Base-by-base conservation (phyloP, 257 asterid genomes). In the Linderniella brevidens region DNA sequence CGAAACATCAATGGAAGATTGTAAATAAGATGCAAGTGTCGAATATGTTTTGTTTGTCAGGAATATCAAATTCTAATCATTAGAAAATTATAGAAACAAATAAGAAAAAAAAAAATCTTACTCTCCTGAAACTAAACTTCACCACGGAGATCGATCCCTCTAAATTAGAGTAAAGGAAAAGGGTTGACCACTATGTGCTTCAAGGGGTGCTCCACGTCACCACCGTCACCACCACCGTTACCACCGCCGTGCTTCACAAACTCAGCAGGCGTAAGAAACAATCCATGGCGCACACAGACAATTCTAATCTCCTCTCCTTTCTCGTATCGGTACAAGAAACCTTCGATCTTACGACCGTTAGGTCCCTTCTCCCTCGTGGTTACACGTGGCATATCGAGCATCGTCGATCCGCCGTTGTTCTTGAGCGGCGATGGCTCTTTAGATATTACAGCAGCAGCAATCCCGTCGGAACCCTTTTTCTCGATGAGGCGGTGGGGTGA, bases 261-360 rank as follows among this genome's bases (percentile, higher is more conserved):
- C 57, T 83, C 92, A 1, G 92, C 81, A 2, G 97, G 97, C 1
- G 95, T 65, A 9, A 77, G 68, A 19, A 77, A 82, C 46, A 36
- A 38, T 43, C 95, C 95, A 50, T 87, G 97, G 62, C 97, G 79
- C 9, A 83, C 92, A 18, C 95, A 87, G 8, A 87, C 65, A 12
- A 87, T 87, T 37, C 59, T 80, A 40, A 80, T 81, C 13, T 73
- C 92, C 59, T 82, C 95, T 16, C 88, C 92, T 29, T 68, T 80
- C 51, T 41, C 55, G 56, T 71, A 80, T 52, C 69, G 65, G 59
- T 80, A 87, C 55, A 87, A 57, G 59, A 87, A 72, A 7, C 97
- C 97, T 8, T 77, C 78, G 3, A 83, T 49, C 56, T 48, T 77
- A 49, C 19, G 63, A 8, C 85, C 79, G 11, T 77, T 58, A 8